Percentiles rank a stretch among this genome's conserved stretches.
These are phyloP conservation scores for Lepidium campestre DNA, from an alignment of 441 rosid genomes.

Conservation along the genomic window DNA sequence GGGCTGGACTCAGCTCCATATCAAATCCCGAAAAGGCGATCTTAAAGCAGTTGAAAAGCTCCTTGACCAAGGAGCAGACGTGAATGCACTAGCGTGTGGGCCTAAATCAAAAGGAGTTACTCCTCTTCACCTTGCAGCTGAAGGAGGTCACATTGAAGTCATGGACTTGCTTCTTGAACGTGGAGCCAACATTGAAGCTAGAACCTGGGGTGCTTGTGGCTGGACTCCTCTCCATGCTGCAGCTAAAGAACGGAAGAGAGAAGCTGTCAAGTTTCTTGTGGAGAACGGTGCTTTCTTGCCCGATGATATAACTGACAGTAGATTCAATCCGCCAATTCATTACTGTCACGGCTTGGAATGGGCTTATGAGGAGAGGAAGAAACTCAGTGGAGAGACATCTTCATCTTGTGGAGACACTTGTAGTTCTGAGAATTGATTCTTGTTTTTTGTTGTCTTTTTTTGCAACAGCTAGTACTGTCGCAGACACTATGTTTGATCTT, in stretches of 20 bases:
- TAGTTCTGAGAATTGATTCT: slow-evolving; percentile 43
- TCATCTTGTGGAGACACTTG: slow-evolving; percentile 41
- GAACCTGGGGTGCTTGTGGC: slow-evolving; percentile 79
- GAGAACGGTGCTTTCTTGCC: slow-evolving; percentile 82
- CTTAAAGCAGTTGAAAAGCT: slow-evolving; percentile 56
- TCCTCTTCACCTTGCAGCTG: slow-evolving; percentile 87
- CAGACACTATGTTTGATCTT: background rate
- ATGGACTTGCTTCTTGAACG: slow-evolving; percentile 83
- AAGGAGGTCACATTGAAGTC: slow-evolving; percentile 72
- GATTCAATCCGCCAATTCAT: slow-evolving; percentile 80
- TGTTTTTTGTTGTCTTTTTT: background rate
- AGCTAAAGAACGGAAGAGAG: slow-evolving; percentile 66
- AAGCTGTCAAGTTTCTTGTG: slow-evolving; percentile 61
- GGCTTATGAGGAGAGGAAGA: slow-evolving; percentile 80
- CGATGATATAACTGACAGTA: slow-evolving; percentile 59
- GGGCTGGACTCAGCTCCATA: slow-evolving; percentile 76
- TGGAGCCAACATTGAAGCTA: slow-evolving; percentile 81
- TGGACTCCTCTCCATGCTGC: slow-evolving; percentile 89
- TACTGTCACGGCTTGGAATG: slow-evolving; percentile 83
- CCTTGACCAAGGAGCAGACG: slow-evolving; percentile 67
- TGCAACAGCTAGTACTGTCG: background rate
- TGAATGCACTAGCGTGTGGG: slow-evolving; percentile 64
- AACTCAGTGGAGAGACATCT: slow-evolving; percentile 25
- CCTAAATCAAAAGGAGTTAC: slow-evolving; percentile 75
- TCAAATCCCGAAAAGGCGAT: slow-evolving; percentile 74